Conservation (phyloP, 306 rosid genomes). For the Datisca glomerata region DNA sequence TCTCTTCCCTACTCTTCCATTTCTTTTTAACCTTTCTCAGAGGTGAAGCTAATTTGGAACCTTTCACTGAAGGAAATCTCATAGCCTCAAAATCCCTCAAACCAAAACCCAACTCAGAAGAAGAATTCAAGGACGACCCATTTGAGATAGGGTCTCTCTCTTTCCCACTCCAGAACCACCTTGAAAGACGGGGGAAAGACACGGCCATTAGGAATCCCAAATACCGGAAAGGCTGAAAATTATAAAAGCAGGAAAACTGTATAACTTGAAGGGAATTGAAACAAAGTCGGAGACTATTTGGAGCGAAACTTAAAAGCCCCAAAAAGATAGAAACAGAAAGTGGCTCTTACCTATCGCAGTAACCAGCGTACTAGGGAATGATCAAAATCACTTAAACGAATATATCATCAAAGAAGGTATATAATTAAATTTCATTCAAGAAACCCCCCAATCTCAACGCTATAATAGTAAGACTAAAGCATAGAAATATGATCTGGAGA, state of each 20-base stretch:
- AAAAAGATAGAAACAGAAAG: slow-evolving; percentile 18
- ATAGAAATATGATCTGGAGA: not conserved
- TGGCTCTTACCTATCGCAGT: slow-evolving; percentile 68
- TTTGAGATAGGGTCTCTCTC: slow-evolving; percentile 48
- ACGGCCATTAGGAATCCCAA: slow-evolving; percentile 73
- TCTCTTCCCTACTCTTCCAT: slow-evolving; percentile 69
- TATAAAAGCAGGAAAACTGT: slow-evolving; percentile 8
- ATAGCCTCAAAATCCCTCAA: slow-evolving; percentile 45
- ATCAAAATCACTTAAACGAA: slow-evolving; percentile 22
- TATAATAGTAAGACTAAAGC: not conserved
- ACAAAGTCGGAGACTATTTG: slow-evolving; percentile 10
- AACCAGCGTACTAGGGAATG: slow-evolving; percentile 44
- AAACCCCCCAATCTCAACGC: slow-evolving; percentile 10
- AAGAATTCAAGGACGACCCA: slow-evolving; percentile 36
- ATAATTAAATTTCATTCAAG: not conserved
- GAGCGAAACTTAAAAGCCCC: slow-evolving; percentile 20
- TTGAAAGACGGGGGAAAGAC: slow-evolving; percentile 55
- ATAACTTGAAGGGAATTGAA: slow-evolving; percentile 15
- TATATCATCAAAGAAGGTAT: slow-evolving; percentile 11
- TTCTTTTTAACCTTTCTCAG: slow-evolving; percentile 42
- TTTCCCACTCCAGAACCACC: slow-evolving; percentile 70
- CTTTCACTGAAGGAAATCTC: slow-evolving; percentile 46
- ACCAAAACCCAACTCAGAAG: slow-evolving; percentile 32
- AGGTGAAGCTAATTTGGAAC: slow-evolving; percentile 34
- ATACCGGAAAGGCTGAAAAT: too few relatives aligned